Conservation (phyloP, 169 alveolate genomes). For the Perkinsus chesapeaki region DNA sequence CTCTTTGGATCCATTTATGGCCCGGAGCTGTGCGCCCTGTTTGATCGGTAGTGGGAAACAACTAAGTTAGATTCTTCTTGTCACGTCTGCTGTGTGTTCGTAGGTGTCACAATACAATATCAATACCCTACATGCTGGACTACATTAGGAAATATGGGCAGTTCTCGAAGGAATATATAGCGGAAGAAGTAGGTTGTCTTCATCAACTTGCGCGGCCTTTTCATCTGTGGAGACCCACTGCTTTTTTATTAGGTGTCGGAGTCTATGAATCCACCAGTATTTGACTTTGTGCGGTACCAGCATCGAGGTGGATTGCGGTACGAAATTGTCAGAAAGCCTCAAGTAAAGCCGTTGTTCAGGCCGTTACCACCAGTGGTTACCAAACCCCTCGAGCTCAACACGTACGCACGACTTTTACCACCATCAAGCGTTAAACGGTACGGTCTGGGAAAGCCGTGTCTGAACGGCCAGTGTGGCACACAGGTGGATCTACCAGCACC, state of each 20-base stretch:
- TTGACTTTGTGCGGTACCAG: slow-evolving; percentile 31
- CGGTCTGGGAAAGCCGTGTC: neutral
- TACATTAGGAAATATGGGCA: slow-evolving; percentile 23
- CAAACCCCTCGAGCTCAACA: neutral
- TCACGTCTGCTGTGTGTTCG: neutral
- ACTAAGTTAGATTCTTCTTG: slow-evolving; percentile 12
- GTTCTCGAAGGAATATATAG: slow-evolving; percentile 28
- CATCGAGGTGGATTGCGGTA: slow-evolving; percentile 18
- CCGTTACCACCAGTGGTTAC: neutral
- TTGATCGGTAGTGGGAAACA: neutral
- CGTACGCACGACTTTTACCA: neutral
- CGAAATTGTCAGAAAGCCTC: neutral
- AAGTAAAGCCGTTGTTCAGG: neutral
- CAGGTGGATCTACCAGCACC: neutral
- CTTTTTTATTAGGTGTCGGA: neutral
- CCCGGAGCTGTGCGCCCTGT: neutral
- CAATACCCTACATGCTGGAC: slow-evolving; percentile 28
- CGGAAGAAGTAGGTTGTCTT: slow-evolving; percentile 19
- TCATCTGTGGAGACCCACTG: too few species aligned
- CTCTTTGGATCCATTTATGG: neutral
- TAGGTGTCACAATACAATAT: slow-evolving; percentile 20
- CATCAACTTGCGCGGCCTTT: too few species aligned
- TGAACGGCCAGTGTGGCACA: neutral
- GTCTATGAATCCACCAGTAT: slow-evolving; percentile 23
- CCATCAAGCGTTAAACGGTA: neutral